phyloP scores from a whole-genome alignment of 148 eudicot genomes.

The Rheum nobile region DNA sequence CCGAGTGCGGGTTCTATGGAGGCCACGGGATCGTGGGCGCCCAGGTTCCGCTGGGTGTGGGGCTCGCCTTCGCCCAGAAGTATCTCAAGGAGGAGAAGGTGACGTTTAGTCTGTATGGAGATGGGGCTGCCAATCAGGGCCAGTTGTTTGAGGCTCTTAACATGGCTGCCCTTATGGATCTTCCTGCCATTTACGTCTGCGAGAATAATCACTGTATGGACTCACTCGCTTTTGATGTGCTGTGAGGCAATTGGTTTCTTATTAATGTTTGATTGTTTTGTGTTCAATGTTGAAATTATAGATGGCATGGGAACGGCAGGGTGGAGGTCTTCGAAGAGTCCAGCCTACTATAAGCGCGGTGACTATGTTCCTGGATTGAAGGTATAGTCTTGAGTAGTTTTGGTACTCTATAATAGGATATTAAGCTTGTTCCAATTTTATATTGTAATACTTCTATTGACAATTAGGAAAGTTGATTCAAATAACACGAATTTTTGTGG shows the following conservation, averaged over 20 bases:
- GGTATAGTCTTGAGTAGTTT: slow-evolving; percentile 24
- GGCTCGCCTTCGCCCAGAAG: slow-evolving; percentile 91
- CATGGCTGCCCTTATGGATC: slow-evolving; percentile 93
- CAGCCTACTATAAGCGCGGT: slow-evolving; percentile 91
- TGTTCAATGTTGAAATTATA: slow-evolving; percentile 14
- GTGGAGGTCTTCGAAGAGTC: slow-evolving; percentile 95
- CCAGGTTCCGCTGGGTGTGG: slow-evolving; percentile 75
- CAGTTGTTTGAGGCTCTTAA: slow-evolving; percentile 91
- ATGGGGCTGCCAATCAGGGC: slow-evolving; percentile 96
- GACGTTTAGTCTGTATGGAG: slow-evolving; percentile 70
- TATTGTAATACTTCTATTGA: too few relatives aligned
- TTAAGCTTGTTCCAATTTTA: neutral
- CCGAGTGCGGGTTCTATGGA: slow-evolving; percentile 68
- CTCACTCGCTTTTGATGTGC: neutral
- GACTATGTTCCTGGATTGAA: slow-evolving; percentile 98
- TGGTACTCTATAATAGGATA: neutral
- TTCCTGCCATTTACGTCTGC: slow-evolving; percentile 85
- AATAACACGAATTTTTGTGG: too few relatives aligned
- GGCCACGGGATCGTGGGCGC: slow-evolving; percentile 99
- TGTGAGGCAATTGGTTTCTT: neutral
- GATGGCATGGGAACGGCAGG: slow-evolving; percentile 99
- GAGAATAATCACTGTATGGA: slow-evolving; percentile 86
- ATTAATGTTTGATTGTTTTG: neutral
- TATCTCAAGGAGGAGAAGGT: slow-evolving; percentile 70
- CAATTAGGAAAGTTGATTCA: too few relatives aligned